These are phyloP conservation scores for Echites panduratus DNA, from an alignment of 257 asterid species.

Conservation along the genomic window DNA sequence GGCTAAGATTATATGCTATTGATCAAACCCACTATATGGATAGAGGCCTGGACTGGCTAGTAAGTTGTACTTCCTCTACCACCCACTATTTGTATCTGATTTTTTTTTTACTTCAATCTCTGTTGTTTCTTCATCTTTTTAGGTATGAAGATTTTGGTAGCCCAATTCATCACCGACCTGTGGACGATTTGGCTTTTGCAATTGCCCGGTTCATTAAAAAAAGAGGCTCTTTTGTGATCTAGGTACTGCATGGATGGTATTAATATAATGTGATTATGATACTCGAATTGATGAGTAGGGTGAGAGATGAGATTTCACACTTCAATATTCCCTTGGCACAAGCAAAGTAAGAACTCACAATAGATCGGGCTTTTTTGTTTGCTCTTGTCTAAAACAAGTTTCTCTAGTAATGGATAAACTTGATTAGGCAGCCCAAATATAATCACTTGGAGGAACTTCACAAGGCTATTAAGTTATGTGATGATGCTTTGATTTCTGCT, in stretches of 20 bases:
- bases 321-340: background rate
- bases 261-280: slow-evolving; percentile 29
- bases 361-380: background rate
- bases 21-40: slow-evolving; percentile 89
- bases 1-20: background rate
- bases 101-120: background rate
- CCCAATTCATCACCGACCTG: slow-evolving; percentile 88
- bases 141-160: slow-evolving; percentile 94
- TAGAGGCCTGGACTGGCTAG: slow-evolving; percentile 99
- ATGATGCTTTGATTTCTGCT: slow-evolving; percentile 58
- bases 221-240: slow-evolving; percentile 93
- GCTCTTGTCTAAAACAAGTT: slow-evolving; percentile 3
- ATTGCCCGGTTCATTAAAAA: slow-evolving; percentile 85
- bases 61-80: slow-evolving; percentile 21
- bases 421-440: slow-evolving; percentile 82
- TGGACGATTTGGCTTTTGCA: slow-evolving; percentile 90
- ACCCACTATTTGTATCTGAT: background rate
- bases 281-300: slow-evolving; percentile 99
- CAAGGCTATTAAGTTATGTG: slow-evolving; percentile 64
- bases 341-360: background rate
- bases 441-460: slow-evolving; percentile 84
- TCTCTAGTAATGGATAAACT: slow-evolving; percentile 38
- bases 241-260: slow-evolving; percentile 74
- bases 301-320: slow-evolving; percentile 20
- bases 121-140: slow-evolving; percentile 13